Conservation (phyloP, 2,329 filamentous ascomycete species). For the Claviceps purpurea region DNA sequence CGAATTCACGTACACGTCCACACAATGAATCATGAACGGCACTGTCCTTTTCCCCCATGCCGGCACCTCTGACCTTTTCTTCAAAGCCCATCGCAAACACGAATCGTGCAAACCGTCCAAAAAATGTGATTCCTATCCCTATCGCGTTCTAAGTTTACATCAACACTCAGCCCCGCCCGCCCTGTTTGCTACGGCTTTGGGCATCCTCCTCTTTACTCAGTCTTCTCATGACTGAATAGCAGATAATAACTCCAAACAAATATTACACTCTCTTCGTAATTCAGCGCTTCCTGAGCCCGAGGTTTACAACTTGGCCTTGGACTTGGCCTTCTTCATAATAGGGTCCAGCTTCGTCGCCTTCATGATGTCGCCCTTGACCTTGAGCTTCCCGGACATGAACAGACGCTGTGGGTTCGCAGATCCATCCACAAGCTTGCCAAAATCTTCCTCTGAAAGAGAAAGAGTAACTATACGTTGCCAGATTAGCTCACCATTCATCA, state of each 20-base stretch:
- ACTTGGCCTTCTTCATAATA: constrained; percentile 76
- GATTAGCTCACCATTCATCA: too few relatives aligned
- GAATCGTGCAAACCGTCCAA: too few relatives aligned
- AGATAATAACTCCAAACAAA: not conserved
- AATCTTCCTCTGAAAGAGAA: constrained; percentile 71
- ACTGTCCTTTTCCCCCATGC: too few relatives aligned
- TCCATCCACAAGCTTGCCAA: constrained; percentile 66
- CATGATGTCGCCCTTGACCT: constrained; percentile 97
- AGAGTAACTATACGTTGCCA: constrained; percentile 56
- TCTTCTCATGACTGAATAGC: not conserved
- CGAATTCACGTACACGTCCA: too few relatives aligned
- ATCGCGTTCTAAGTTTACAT: too few relatives aligned
- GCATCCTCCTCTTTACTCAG: too few relatives aligned
- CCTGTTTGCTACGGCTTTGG: too few relatives aligned
- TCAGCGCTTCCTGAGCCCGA: not conserved
- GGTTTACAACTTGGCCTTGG: constrained; percentile 66
- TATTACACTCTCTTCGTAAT: not conserved
- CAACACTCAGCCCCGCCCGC: too few relatives aligned
- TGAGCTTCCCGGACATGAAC: constrained; percentile 97
- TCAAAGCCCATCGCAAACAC: too few relatives aligned
- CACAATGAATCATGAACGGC: too few relatives aligned
- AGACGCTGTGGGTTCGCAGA: constrained; percentile 89
- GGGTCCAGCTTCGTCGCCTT: constrained; percentile 96
- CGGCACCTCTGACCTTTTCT: too few relatives aligned
- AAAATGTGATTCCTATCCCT: too few relatives aligned